Base-by-base conservation (phyloP, 139 green algal species). In the Micractinium sp. region DNA sequence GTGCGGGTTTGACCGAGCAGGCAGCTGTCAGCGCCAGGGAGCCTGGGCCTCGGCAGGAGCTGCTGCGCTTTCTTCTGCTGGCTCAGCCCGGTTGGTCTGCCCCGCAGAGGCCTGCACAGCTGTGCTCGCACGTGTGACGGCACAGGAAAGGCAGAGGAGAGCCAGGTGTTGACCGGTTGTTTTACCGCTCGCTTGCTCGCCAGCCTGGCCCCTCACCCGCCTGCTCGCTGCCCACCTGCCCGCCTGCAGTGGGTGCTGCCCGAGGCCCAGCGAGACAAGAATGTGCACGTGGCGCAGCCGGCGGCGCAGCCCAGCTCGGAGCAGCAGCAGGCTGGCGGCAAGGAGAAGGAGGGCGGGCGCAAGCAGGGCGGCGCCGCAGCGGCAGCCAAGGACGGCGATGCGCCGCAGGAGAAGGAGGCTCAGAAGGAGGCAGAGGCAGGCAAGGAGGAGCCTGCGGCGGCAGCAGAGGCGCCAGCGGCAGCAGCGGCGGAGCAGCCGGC, bases 241-340 rank as follows among this genome's bases (percentile, higher is more conserved):
- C 63, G 63, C 74, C 74, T 80, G 74, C 77, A 95, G 53, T 99
- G 97, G 96, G 91, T 98, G 39, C 89, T 98, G 73, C 93, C 95
- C 2, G 84, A 91, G 41, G 91, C 86, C 89, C 92, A 96, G 87
- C 86, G 93, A 13, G 95, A 97, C 81, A 85, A 82, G 36, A 38
- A 69, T 12, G 88, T 89, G 85, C 85, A 90, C 35, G 87, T 90
- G 18, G 86, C 76, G 81, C 23, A 87, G 88, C 85, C 87, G 86
- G 82, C 39, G 35, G 76, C 35, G 39, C 23, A 25, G 66, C 31
- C 39, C 7, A 35, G 67, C 39, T 69, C 35, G 2, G 76, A 80
- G 76, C 87, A 66, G 66, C 71, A 73, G 86, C 78, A 56, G 77
- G 47, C 73, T 85, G 33, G 29, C 18, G 19, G 67, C 74, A 73